A percentile compares a stretch with the other conserved stretches of the same genome.
phyloP scores from a whole-genome alignment of 371 early-diverging fungal species.

The Antonospora locustae region DNA sequence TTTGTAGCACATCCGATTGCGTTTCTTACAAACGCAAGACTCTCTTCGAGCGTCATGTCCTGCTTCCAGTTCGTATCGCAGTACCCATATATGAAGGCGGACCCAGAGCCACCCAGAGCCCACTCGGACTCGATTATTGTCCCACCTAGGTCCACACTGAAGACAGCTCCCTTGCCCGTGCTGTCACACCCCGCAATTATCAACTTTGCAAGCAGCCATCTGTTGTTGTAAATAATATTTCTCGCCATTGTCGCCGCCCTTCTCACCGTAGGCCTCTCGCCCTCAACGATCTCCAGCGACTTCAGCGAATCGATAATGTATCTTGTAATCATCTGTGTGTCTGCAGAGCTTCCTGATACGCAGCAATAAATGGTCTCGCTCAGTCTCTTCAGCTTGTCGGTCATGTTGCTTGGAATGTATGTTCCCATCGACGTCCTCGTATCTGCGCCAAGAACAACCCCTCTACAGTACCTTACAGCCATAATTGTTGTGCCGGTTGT shows the following conservation, averaged over 20 bases:
- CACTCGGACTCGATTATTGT: constrained; percentile 74
- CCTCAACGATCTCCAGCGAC: constrained; percentile 60
- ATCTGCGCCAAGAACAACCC: constrained; percentile 93
- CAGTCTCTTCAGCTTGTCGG: constrained; percentile 89
- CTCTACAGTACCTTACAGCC: constrained; percentile 80
- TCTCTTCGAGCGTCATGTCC: constrained; percentile 73
- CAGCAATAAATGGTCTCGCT: constrained; percentile 87
- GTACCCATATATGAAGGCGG: constrained; percentile 88
- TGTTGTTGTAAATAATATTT: constrained; percentile 79
- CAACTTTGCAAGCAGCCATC: constrained; percentile 74
- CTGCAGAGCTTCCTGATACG: constrained; percentile 88
- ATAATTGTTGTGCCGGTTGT: constrained; percentile 77
- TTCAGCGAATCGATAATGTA: constrained; percentile 71
- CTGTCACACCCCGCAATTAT: constrained; percentile 97
- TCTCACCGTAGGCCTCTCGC: constrained; percentile 66
- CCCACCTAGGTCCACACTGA: constrained; percentile 80
- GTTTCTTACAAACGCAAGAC: constrained; percentile 77
- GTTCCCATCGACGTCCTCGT: constrained; percentile 85
- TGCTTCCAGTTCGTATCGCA: constrained; percentile 73
- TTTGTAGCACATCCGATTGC: constrained; percentile 76
- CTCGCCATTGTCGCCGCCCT: constrained; percentile 79
- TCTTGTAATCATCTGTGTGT: constrained; percentile 91
- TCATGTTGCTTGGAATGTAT: constrained; percentile 75
- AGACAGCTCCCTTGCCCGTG: constrained; percentile 61
- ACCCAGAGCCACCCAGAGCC: constrained; percentile 89